Evolutionary conservation across 1,284 basidiomycete genomes (phyloP).

Genomic region (Cutaneotrichosporon daszewskae): DNA sequence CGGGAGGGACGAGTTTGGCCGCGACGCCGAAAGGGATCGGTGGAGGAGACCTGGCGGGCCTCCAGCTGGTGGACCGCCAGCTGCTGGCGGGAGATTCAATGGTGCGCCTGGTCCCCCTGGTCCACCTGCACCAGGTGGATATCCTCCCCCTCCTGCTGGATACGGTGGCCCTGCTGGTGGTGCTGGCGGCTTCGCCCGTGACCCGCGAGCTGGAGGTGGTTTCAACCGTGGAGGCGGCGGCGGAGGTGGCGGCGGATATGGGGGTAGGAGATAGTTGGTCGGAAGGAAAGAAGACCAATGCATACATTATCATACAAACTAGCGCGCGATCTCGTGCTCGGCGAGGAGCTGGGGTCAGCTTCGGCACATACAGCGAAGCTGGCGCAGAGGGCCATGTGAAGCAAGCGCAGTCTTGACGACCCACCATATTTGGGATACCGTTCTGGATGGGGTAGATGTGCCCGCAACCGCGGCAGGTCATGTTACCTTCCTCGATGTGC

Average conservation of each 20-base stretch:
- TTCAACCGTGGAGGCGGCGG: neutral
- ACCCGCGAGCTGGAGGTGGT: too few relatives aligned
- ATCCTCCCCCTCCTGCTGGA: slow-evolving; percentile 5
- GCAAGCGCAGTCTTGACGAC: slow-evolving; percentile 17
- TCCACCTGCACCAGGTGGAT: slow-evolving; percentile 9
- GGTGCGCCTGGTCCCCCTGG: too few relatives aligned
- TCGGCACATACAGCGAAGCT: neutral
- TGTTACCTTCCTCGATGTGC: slow-evolving; percentile 84
- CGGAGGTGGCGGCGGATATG: slow-evolving; percentile 1
- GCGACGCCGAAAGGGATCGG: slow-evolving; percentile 3
- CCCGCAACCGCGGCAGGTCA: slow-evolving; percentile 89
- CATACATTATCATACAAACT: slow-evolving; percentile 13
- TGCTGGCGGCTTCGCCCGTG: neutral
- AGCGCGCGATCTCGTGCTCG: slow-evolving; percentile 71
- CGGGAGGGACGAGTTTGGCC: slow-evolving; percentile 23
- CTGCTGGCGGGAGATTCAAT: too few relatives aligned
- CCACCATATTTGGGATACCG: slow-evolving; percentile 97
- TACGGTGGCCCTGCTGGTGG: slow-evolving; percentile 4
- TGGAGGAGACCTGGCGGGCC: too few relatives aligned
- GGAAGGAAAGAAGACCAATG: slow-evolving; percentile 8
- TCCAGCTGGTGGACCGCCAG: too few relatives aligned
- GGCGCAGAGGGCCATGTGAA: neutral
- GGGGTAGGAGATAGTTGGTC: slow-evolving; percentile 4
- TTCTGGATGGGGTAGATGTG: slow-evolving; percentile 87
- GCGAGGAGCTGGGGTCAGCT: slow-evolving; percentile 63